phyloP scores from a whole-genome alignment of 75 land plant species.

The Azolla pinnata region DNA sequence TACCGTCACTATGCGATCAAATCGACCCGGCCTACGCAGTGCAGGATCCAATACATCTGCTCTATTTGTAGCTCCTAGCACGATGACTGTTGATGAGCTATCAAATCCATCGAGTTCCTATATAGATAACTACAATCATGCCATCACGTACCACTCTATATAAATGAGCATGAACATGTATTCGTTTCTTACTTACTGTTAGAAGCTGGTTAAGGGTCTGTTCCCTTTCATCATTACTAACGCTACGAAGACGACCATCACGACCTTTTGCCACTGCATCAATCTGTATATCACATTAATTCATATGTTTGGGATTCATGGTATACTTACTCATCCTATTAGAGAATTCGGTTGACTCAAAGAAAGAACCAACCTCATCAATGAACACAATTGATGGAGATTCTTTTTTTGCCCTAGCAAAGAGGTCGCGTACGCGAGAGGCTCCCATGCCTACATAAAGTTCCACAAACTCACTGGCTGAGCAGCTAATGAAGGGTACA shows the following conservation, averaged over 20 bases:
- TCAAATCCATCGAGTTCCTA: conserved; percentile 99
- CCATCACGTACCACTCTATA: conserved; percentile 6
- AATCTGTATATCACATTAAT: conserved; percentile 38
- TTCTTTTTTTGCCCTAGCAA: conserved; percentile 96
- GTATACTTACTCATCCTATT: too few species aligned
- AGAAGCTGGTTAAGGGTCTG: conserved; percentile 93
- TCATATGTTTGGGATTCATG: too few species aligned
- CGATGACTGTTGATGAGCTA: conserved; percentile 88
- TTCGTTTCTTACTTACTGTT: conserved; percentile 48
- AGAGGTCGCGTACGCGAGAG: conserved; percentile 92
- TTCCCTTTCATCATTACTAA: conserved; percentile 97
- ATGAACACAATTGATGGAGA: conserved; percentile 98
- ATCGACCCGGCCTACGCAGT: conserved; percentile 94
- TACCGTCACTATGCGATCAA: conserved; percentile 95
- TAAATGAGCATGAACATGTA: background rate
- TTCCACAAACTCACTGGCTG: conserved; percentile 99
- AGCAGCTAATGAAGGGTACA: conserved; percentile 96
- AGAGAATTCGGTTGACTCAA: too few species aligned
- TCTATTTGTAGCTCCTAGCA: conserved; percentile 95
- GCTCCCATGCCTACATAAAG: conserved; percentile 99
- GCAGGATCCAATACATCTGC: conserved; percentile 97
- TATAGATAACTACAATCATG: background rate
- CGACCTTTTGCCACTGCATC: conserved; percentile 99
- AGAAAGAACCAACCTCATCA: conserved; percentile 82
- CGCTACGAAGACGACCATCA: conserved; percentile 88